Base-by-base conservation (phyloP, 805 yeast genomes). In the Metschnikowia orientalis region DNA sequence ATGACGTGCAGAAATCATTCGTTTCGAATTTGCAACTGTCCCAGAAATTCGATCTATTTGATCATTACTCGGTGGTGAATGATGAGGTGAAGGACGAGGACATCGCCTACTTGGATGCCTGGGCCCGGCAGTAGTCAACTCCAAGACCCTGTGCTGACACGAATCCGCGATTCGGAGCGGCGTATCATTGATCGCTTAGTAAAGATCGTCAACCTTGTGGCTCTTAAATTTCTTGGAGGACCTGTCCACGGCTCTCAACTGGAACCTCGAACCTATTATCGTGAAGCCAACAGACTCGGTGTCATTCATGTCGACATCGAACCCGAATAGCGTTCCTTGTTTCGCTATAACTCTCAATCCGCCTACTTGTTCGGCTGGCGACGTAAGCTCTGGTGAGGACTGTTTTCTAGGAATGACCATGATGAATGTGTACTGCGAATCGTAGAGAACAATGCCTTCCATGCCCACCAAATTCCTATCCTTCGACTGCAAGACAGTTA, bases 191-290 rank as follows among this genome's bases (percentile, higher is more conserved):
- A 21, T 2, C 56, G 15, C 42, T 28, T 44, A 59, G 36, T 62
- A 28, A 6, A 61, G 54, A 51, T 79, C 83, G 38, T 75, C 81
- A 22, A 84, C 86, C 19, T 75, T 72, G 45, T 81, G 92, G 37
- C 79, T 74, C 60, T 89, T 89, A 67, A 87, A 87, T 62, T 89
- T 87, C 48, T 83, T 75, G 15, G 81, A 84, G 0, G 95, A 77
- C 37, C 97, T 68, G 47, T 89, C 97, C 7, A 76, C 75, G 25
- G 89, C 69, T 53, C 94, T 70, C 40, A 79, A 73, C 40, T 78
- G 76, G 45, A 89, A 73, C 38, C 97, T 64, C 26, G 87, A 81
- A 1, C 97, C 97, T 7, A 88, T 57, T 6, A 86, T 71, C 9
- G 80, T 71, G 52, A 85, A 83, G 12, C 71, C 73, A 10, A 79